A percentile compares a stretch with the other conserved stretches of the same genome.
Evolutionary conservation across 1,284 basidiomycete genomes (phyloP).

Genomic region (Schizopora paradoxa): DNA sequence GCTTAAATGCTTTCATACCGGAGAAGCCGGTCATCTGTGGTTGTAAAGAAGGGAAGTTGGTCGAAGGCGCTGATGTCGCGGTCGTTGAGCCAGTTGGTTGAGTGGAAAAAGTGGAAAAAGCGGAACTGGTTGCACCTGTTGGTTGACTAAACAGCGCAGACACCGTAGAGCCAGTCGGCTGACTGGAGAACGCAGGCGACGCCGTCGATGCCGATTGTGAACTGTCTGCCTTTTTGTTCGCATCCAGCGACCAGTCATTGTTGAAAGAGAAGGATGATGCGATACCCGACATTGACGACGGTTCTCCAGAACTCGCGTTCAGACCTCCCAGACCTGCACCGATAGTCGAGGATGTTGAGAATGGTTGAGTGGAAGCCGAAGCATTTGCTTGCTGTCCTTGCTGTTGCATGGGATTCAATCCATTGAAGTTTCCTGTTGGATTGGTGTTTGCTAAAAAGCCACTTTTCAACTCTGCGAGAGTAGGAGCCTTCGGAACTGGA

Average conservation of each 20-base stretch:
- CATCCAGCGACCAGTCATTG: slow-evolving; percentile 22
- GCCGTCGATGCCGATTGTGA: slow-evolving; percentile 38
- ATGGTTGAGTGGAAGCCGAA: slow-evolving; percentile 14
- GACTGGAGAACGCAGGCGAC: slow-evolving; percentile 40
- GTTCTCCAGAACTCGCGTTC: slow-evolving; percentile 31
- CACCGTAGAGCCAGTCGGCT: slow-evolving; percentile 11
- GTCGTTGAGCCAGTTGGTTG: slow-evolving; percentile 45
- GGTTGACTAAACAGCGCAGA: slow-evolving; percentile 39
- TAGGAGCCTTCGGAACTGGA: slow-evolving; percentile 70
- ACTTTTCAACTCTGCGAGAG: slow-evolving; percentile 76
- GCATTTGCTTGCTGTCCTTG: slow-evolving; percentile 30
- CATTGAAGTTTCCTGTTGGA: slow-evolving; percentile 2
- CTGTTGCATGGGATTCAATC: slow-evolving; percentile 26
- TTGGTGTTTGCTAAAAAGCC: slow-evolving; percentile 32
- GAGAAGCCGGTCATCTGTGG: slow-evolving; percentile 79
- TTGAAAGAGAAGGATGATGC: slow-evolving; percentile 63
- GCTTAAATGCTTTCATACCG: slow-evolving; percentile 88
- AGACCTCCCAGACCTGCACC: slow-evolving; percentile 15
- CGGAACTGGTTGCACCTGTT: slow-evolving; percentile 37
- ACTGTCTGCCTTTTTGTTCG: slow-evolving; percentile 25
- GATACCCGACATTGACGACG: slow-evolving; percentile 55
- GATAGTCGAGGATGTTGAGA: slow-evolving; percentile 11
- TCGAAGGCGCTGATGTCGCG: slow-evolving; percentile 25
- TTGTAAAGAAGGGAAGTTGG: slow-evolving; percentile 41
- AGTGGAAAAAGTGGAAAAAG: slow-evolving; percentile 32